phyloP scores from a whole-genome alignment of 2,329 filamentous ascomycete species.

The Cyphellophora attinorum region DNA sequence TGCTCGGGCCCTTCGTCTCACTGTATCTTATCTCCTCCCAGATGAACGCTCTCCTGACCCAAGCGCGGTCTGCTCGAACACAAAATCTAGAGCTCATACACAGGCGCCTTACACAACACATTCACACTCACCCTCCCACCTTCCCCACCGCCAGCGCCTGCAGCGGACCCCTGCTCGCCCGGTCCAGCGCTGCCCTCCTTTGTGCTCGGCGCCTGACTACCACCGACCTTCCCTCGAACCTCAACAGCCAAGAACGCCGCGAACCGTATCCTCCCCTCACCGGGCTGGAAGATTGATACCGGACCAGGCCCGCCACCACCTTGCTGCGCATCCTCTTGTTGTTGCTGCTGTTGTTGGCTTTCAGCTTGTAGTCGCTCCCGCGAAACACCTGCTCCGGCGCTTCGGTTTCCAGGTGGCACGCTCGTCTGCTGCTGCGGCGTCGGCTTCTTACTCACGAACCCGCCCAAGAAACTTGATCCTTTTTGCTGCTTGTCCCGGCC shows the following conservation, averaged over 20 bases:
- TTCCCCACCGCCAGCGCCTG: slow-evolving; percentile 7
- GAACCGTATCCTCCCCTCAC: slow-evolving; percentile 54
- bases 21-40: no score
- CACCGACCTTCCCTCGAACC: slow-evolving; percentile 51
- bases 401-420: neutral
- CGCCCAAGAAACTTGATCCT: slow-evolving; percentile 30
- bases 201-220: no score
- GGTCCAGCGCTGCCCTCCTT: slow-evolving; percentile 4
- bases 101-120: slow-evolving; percentile 65
- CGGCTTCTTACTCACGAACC: slow-evolving; percentile 29
- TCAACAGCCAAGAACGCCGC: slow-evolving; percentile 67
- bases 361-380: neutral
- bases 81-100: slow-evolving; percentile 47
- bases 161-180: slow-evolving; percentile 2
- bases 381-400: neutral
- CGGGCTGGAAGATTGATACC: slow-evolving; percentile 2
- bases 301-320: neutral
- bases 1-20: no score
- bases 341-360: neutral
- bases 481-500: slow-evolving; percentile 24
- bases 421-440: slow-evolving; percentile 7
- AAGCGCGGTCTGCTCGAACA: no score
- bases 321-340: neutral
- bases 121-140: slow-evolving; percentile 30
- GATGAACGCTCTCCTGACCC: no score